These are phyloP conservation scores for Cercospora nicotianae DNA, from an alignment of 2,329 filamentous ascomycete species.

Conservation along the genomic window DNA sequence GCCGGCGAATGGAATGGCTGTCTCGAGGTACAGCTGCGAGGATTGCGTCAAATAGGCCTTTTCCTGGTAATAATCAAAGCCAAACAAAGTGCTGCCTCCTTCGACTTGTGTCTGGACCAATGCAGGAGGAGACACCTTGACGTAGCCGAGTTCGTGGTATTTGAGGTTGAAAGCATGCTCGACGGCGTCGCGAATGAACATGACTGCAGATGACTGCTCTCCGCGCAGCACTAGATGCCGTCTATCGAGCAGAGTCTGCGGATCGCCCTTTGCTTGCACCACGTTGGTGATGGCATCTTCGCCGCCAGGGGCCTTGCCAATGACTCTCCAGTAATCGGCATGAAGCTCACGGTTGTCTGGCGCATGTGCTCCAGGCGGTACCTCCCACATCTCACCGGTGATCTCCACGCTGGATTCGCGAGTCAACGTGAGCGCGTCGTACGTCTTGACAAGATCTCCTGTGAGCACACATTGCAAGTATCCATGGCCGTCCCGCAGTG, in stretches of 20 bases:
- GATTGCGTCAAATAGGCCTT: slow-evolving; percentile 93
- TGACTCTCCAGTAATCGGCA: slow-evolving; percentile 83
- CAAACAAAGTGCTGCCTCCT: slow-evolving; percentile 87
- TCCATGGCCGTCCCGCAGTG: slow-evolving; percentile 80
- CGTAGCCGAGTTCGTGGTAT: slow-evolving; percentile 73
- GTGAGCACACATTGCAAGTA: slow-evolving; percentile 81
- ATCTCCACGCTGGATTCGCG: slow-evolving; percentile 85
- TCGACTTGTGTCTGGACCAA: slow-evolving; percentile 96
- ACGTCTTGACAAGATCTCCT: slow-evolving; percentile 83
- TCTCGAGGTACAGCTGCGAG: slow-evolving; percentile 96
- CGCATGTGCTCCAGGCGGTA: slow-evolving; percentile 74
- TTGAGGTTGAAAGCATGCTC: slow-evolving; percentile 77
- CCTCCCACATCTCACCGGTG: slow-evolving; percentile 77
- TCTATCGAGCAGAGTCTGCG: slow-evolving; percentile 74
- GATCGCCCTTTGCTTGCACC: slow-evolving; percentile 66
- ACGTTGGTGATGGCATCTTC: slow-evolving; percentile 90
- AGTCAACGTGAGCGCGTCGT: slow-evolving; percentile 82
- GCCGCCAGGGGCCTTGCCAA: slow-evolving; percentile 74
- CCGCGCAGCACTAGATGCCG: slow-evolving; percentile 83
- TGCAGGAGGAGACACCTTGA: slow-evolving; percentile 84
- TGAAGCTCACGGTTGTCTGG: slow-evolving; percentile 84
- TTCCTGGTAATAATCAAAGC: slow-evolving; percentile 85
- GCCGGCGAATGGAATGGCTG: slow-evolving; percentile 82
- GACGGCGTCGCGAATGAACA: slow-evolving; percentile 81
- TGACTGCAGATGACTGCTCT: slow-evolving; percentile 78